These are phyloP conservation scores for Sporothrix pseudoabietina DNA, from an alignment of 2,329 filamentous ascomycete species.

Conservation along the genomic window DNA sequence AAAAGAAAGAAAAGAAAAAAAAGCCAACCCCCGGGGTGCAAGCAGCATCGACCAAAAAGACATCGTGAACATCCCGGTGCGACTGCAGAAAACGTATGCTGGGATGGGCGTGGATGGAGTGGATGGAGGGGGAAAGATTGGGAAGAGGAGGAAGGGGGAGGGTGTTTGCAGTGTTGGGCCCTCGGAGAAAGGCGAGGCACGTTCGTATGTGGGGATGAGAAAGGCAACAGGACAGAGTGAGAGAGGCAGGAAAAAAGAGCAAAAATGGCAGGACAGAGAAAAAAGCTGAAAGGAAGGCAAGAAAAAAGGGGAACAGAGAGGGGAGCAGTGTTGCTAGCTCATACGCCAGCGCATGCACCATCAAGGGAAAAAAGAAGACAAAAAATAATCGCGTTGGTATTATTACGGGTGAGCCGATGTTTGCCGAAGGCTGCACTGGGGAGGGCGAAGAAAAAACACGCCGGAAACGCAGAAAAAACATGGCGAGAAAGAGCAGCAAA, in stretches of 20 bases:
- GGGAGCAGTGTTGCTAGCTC: slow-evolving; percentile 11
- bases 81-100: slow-evolving; percentile 13
- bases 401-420: neutral
- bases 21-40: slow-evolving; percentile 15
- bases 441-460: neutral
- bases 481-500: neutral
- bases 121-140: neutral
- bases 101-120: slow-evolving; percentile 2
- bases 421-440: neutral
- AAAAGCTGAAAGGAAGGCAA: neutral
- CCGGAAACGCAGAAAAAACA: neutral
- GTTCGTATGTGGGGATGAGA: slow-evolving; percentile 16
- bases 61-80: slow-evolving; percentile 29
- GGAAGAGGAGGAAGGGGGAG: neutral
- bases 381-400: neutral
- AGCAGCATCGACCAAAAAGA: neutral
- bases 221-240: neutral
- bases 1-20: neutral
- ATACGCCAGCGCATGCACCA: slow-evolving; percentile 27
- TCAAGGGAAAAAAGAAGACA: neutral
- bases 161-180: neutral
- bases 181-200: slow-evolving; percentile 14
- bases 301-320: slow-evolving; percentile 1
- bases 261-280: neutral
- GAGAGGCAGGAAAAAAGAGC: neutral